Evolutionary conservation across 129 eudicot genomes (phyloP).

Genomic region (Pseudognaphalium luteoalbum): DNA sequence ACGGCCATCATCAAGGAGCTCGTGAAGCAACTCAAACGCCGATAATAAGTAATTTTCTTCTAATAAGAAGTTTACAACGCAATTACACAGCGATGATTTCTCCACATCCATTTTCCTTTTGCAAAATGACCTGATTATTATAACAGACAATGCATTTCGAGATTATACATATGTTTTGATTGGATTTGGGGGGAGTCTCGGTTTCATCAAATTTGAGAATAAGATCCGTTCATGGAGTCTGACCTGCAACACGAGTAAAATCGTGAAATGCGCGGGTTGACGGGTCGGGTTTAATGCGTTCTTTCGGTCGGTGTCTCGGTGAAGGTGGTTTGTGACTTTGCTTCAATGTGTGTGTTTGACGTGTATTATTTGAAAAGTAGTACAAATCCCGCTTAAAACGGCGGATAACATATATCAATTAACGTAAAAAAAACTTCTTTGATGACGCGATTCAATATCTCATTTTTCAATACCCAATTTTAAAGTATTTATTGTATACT

Average conservation of each 20-base stretch:
- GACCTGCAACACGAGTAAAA: conserved; percentile 29
- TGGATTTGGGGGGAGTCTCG: background rate
- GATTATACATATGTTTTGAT: background rate
- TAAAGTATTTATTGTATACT: too few relatives aligned
- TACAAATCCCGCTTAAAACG: too few relatives aligned
- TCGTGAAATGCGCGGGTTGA: background rate
- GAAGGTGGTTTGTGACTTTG: background rate
- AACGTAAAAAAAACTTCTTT: too few relatives aligned
- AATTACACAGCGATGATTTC: conserved; percentile 96
- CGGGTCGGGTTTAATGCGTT: conserved; percentile 13
- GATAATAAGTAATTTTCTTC: conserved; percentile 91
- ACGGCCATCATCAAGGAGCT: conserved; percentile 97
- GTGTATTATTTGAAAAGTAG: too few relatives aligned
- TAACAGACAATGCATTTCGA: conserved; percentile 11
- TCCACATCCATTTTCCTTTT: conserved; percentile 78
- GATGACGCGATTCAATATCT: too few relatives aligned
- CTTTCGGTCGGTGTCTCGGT: background rate
- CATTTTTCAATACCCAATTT: too few relatives aligned
- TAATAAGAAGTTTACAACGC: conserved; percentile 93
- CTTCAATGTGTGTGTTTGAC: too few relatives aligned
- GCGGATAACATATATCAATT: too few relatives aligned
- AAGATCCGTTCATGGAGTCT: conserved; percentile 33
- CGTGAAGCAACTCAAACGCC: conserved; percentile 99
- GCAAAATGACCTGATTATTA: background rate
- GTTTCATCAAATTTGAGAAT: conserved; percentile 32